Evolutionary conservation across 1,284 basidiomycete genomes (phyloP).

Genomic region (Albatrellus sp.): DNA sequence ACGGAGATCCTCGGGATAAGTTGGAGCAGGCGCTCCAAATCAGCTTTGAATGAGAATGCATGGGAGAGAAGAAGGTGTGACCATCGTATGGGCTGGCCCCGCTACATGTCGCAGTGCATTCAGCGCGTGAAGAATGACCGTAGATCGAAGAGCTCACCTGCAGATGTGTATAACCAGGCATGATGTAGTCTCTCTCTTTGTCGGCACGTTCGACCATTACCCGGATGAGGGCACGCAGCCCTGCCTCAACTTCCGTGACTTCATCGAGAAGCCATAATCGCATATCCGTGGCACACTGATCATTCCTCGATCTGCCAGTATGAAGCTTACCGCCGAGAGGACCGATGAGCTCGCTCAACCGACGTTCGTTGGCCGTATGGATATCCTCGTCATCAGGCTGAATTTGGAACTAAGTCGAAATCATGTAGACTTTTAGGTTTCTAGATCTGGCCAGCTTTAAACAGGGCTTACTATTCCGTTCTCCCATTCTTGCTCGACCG

Average conservation of each 20-base stretch:
- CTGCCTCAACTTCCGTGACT: slow-evolving; percentile 57
- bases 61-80: slow-evolving; percentile 94
- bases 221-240: slow-evolving; percentile 68
- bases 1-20: slow-evolving; percentile 84
- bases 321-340: slow-evolving; percentile 87
- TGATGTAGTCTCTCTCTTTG: slow-evolving; percentile 80
- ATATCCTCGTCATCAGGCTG: slow-evolving; percentile 92
- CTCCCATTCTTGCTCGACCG: slow-evolving; percentile 81
- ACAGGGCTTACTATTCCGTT: slow-evolving; percentile 37
- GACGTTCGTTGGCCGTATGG: slow-evolving; percentile 97
- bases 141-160: slow-evolving; percentile 43
- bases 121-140: not conserved
- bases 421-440: not conserved
- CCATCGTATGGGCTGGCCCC: slow-evolving; percentile 97
- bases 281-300: slow-evolving; percentile 98
- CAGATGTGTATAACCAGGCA: slow-evolving; percentile 96
- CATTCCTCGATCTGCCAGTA: slow-evolving; percentile 92
- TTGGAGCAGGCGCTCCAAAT: slow-evolving; percentile 80
- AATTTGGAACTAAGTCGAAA: not conserved
- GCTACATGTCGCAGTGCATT: slow-evolving; percentile 33
- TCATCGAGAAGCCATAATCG: slow-evolving; percentile 89
- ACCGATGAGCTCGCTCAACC: slow-evolving; percentile 88
- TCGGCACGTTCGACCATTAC: slow-evolving; percentile 89
- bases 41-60: slow-evolving; percentile 82
- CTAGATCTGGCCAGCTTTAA: not conserved